Evolutionary conservation across 306 rosid species (phyloP).

Genomic region (Hylodesmum podocarpum): DNA sequence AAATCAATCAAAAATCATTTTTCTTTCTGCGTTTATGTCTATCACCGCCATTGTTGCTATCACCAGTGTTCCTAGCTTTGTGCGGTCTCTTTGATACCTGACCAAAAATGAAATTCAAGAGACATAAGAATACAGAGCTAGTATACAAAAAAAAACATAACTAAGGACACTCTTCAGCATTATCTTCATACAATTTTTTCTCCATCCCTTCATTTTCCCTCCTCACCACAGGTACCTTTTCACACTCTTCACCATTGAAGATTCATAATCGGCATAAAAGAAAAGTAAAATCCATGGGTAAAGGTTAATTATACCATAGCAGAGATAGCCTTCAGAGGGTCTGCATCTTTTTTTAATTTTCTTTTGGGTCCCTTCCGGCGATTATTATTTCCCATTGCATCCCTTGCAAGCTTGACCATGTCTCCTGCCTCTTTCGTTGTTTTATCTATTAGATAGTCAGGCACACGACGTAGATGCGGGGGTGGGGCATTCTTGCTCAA

Average conservation of each 20-base stretch:
- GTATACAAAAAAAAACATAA: neutral
- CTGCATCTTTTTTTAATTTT: slow-evolving; percentile 50
- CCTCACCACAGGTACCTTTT: neutral
- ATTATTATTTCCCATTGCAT: slow-evolving; percentile 61
- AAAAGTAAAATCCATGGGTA: neutral
- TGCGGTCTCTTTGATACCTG: slow-evolving; percentile 54
- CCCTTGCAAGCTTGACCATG: slow-evolving; percentile 70
- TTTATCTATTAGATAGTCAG: slow-evolving; percentile 77
- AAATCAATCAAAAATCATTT: slow-evolving; percentile 31
- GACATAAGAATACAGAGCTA: slow-evolving; percentile 14
- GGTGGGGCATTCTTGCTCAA: slow-evolving; percentile 92
- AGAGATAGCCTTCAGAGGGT: slow-evolving; percentile 61
- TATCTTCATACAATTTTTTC: neutral
- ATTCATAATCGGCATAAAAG: slow-evolving; percentile 3
- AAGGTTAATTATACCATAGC: slow-evolving; percentile 41
- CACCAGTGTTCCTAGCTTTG: slow-evolving; percentile 33
- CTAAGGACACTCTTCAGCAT: neutral
- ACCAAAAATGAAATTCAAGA: neutral
- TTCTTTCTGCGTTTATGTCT: slow-evolving; percentile 42
- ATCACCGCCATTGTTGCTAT: slow-evolving; percentile 25
- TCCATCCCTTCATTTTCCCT: neutral
- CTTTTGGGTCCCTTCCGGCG: slow-evolving; percentile 47
- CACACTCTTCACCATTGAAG: neutral
- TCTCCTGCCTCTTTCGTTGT: slow-evolving; percentile 80
- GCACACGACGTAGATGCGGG: slow-evolving; percentile 76